Percentiles rank a stretch among this genome's conserved stretches.
phyloP scores from a whole-genome alignment of 768 basidiomycete species.

The Hericium erinaceus region DNA sequence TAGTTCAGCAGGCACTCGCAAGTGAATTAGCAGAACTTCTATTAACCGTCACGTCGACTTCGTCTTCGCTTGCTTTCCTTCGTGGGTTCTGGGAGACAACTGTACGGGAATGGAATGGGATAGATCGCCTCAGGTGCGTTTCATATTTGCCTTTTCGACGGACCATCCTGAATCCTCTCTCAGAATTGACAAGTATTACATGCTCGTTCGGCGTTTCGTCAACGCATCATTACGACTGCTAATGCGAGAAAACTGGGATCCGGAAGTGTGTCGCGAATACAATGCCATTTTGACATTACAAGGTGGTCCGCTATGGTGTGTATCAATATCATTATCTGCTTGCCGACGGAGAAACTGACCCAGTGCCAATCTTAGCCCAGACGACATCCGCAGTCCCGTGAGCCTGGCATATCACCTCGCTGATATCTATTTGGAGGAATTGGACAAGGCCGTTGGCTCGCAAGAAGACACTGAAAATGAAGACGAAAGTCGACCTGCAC shows the following conservation, averaged over 20 bases:
- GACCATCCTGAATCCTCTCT: background rate
- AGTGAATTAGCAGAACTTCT: constrained; percentile 76
- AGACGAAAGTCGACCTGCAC: constrained; percentile 29
- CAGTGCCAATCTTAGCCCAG: constrained; percentile 36
- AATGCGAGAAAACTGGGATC: constrained; percentile 61
- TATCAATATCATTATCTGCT: constrained; percentile 14
- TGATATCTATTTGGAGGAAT: constrained; percentile 86
- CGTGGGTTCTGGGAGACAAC: constrained; percentile 87
- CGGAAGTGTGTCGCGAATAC: constrained; percentile 43
- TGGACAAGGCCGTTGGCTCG: constrained; percentile 52
- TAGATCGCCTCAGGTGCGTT: constrained; percentile 79
- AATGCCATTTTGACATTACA: constrained; percentile 52
- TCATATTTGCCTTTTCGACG: background rate
- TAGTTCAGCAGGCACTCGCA: constrained; percentile 89
- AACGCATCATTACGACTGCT: constrained; percentile 82
- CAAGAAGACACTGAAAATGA: constrained; percentile 9
- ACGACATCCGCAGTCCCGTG: constrained; percentile 63
- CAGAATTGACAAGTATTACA: constrained; percentile 96
- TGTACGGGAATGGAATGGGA: constrained; percentile 88
- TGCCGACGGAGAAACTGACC: background rate
- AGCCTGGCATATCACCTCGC: constrained; percentile 79
- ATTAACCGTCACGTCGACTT: constrained; percentile 49
- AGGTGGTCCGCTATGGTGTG: constrained; percentile 85
- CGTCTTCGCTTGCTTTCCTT: constrained; percentile 65
- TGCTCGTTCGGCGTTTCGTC: constrained; percentile 84